Percentiles rank a stretch among this genome's conserved stretches.
Evolutionary conservation across 495 filamentous ascomycete species (phyloP).

Genomic region (Xylaria palmicola): DNA sequence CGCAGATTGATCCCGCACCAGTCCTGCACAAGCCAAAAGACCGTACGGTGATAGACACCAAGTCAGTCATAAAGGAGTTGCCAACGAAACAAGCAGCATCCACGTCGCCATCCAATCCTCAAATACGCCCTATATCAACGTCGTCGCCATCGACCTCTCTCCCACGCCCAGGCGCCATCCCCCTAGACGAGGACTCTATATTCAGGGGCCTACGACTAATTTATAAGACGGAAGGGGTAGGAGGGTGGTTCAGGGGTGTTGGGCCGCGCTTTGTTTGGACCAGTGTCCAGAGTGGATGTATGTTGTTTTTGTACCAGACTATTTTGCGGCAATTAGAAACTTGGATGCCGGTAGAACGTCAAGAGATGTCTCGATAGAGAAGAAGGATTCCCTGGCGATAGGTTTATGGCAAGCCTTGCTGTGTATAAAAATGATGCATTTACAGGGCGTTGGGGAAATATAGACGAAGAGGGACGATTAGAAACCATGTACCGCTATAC

Average conservation of each 20-base stretch:
- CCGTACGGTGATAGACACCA: slow-evolving; percentile 17
- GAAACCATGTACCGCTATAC: slow-evolving; percentile 13
- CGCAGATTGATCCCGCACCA: slow-evolving; percentile 65
- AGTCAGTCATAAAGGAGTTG: slow-evolving; percentile 19
- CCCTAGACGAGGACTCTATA: slow-evolving; percentile 84
- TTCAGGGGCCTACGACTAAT: slow-evolving; percentile 81
- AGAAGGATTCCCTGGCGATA: slow-evolving; percentile 9
- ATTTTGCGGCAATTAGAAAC: slow-evolving; percentile 73
- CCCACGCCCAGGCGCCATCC: slow-evolving; percentile 67
- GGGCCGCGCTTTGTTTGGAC: slow-evolving; percentile 96
- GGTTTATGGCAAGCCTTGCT: slow-evolving; percentile 10
- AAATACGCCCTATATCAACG: slow-evolving; percentile 74
- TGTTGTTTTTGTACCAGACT: slow-evolving; percentile 94
- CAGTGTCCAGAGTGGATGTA: slow-evolving; percentile 92
- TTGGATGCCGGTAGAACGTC: slow-evolving; percentile 40
- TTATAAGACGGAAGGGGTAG: slow-evolving; percentile 82
- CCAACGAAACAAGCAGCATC: slow-evolving; percentile 19
- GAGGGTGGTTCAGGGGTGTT: slow-evolving; percentile 92
- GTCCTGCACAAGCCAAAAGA: slow-evolving; percentile 23
- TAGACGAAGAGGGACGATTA: slow-evolving; percentile 15
- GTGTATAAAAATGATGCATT: slow-evolving; percentile 14
- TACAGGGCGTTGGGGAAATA: slow-evolving; percentile 14
- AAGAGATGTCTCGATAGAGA: slow-evolving; percentile 21
- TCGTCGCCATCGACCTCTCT: slow-evolving; percentile 79
- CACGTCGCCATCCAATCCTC: slow-evolving; percentile 36